Percentiles rank a stretch among this genome's conserved stretches.
Evolutionary conservation across 1,139 yeast genomes (phyloP).

Genomic region (Candida sanyaensis): DNA sequence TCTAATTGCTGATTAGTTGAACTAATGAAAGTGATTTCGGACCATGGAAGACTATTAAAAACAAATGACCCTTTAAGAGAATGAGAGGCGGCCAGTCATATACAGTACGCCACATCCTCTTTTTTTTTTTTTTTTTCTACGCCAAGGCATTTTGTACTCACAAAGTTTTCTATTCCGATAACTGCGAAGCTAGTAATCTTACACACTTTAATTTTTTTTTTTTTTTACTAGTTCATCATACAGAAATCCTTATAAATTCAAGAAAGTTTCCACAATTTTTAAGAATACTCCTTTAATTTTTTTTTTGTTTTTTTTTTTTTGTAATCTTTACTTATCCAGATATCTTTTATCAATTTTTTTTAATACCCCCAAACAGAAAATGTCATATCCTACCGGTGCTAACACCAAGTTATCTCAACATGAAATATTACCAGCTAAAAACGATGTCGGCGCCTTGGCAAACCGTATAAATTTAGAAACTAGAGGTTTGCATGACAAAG

Average conservation of each 20-base stretch:
- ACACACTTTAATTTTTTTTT: neutral
- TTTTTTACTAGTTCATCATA: neutral
- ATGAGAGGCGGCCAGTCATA: neutral
- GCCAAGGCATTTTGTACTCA: neutral
- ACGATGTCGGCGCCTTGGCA: conserved; percentile 78
- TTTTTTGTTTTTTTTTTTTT: neutral
- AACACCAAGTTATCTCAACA: conserved; percentile 48
- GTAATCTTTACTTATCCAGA: neutral
- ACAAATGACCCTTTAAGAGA: neutral
- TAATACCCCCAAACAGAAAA: conserved; percentile 7
- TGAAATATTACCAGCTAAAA: conserved; percentile 69
- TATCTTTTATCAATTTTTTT: neutral
- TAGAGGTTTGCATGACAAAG: conserved; percentile 62
- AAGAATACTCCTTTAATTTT: too few relatives aligned
- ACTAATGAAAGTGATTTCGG: too few relatives aligned
- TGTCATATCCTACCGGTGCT: conserved; percentile 24
- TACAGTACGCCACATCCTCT: neutral
- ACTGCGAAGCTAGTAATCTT: conserved; percentile 1
- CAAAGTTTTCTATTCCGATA: conserved; percentile 1
- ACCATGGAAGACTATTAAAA: neutral
- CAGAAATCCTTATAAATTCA: neutral
- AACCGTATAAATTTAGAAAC: conserved; percentile 78
- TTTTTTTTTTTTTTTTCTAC: neutral
- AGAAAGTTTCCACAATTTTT: neutral
- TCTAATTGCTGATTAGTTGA: too few relatives aligned